Conservation (phyloP, 2,329 filamentous ascomycete genomes). For the Colletotrichum filicis region DNA sequence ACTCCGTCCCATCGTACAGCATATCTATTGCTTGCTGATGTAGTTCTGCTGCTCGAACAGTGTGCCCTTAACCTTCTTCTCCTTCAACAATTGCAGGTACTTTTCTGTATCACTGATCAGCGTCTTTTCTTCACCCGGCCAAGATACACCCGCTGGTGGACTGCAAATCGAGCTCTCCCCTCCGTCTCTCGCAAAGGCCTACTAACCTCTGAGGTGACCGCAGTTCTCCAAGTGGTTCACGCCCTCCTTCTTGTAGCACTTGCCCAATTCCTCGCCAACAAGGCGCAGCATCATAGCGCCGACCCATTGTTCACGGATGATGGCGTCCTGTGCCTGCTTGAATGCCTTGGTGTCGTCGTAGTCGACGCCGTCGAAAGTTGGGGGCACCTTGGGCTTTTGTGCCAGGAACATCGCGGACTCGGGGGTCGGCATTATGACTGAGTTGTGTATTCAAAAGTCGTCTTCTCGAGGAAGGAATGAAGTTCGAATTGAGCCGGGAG, state of each 20-base stretch:
- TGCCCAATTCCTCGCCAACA: conserved; percentile 84
- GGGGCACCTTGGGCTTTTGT: conserved; percentile 84
- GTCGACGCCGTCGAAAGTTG: conserved; percentile 88
- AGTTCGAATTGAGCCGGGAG: conserved; percentile 7
- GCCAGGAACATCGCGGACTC: conserved; percentile 85
- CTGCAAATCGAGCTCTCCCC: background rate
- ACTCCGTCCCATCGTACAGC: conserved; percentile 5
- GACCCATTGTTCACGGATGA: conserved; percentile 90
- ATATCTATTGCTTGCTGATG: conserved; percentile 58
- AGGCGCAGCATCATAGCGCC: conserved; percentile 88
- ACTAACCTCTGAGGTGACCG: conserved; percentile 81
- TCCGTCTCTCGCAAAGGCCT: background rate
- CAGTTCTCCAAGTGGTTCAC: conserved; percentile 93
- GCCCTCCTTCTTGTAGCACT: conserved; percentile 86
- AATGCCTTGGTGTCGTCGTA: conserved; percentile 84
- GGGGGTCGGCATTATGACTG: conserved; percentile 77
- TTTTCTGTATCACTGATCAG: conserved; percentile 65
- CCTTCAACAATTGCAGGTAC: conserved; percentile 81
- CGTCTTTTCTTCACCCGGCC: background rate
- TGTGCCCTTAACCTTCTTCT: conserved; percentile 82
- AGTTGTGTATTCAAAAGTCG: background rate
- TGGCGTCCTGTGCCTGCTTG: conserved; percentile 84
- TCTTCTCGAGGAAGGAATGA: background rate
- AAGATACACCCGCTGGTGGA: background rate
- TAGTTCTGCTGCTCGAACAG: conserved; percentile 85